Evolutionary conservation across 768 basidiomycete genomes (phyloP).

Genomic region (Infundibulicybe gibba): DNA sequence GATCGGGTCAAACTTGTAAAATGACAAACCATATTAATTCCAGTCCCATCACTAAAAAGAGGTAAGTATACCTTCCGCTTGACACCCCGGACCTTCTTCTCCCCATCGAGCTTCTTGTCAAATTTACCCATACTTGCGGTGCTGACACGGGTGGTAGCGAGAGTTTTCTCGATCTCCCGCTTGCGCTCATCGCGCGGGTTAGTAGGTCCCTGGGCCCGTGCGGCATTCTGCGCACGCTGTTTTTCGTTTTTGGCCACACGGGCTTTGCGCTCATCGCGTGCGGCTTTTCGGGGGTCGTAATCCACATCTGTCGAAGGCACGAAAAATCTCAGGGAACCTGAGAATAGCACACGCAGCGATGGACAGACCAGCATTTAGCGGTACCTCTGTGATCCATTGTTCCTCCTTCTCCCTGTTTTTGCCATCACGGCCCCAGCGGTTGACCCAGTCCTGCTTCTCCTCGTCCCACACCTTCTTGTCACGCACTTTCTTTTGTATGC

Average conservation of each 20-base stretch:
- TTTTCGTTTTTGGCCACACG: conserved; percentile 82
- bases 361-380: conserved; percentile 74
- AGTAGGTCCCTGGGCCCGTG: conserved; percentile 40
- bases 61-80: conserved; percentile 81
- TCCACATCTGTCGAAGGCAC: conserved; percentile 55
- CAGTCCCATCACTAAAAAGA: not conserved
- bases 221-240: conserved; percentile 69
- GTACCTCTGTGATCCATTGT: conserved; percentile 93
- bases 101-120: conserved; percentile 86
- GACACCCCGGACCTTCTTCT: conserved; percentile 81
- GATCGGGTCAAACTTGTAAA: conserved; percentile 74
- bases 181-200: conserved; percentile 51
- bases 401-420: conserved; percentile 86
- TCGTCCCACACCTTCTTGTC: conserved; percentile 93
- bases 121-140: conserved; percentile 97
- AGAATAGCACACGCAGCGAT: not conserved
- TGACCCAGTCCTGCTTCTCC: conserved; percentile 89
- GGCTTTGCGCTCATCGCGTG: conserved; percentile 76
- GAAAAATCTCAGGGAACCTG: not conserved
- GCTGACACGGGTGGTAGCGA: conserved; percentile 73
- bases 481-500: conserved; percentile 75
- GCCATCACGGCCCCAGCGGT: conserved; percentile 84
- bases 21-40: not conserved
- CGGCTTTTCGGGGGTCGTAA: conserved; percentile 72
- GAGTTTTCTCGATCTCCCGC: conserved; percentile 67